Percentiles rank a stretch among this genome's conserved stretches.
Conservation (phyloP, 192 early-diverging fungal genomes). For the Umbelopsis vinacea region DNA sequence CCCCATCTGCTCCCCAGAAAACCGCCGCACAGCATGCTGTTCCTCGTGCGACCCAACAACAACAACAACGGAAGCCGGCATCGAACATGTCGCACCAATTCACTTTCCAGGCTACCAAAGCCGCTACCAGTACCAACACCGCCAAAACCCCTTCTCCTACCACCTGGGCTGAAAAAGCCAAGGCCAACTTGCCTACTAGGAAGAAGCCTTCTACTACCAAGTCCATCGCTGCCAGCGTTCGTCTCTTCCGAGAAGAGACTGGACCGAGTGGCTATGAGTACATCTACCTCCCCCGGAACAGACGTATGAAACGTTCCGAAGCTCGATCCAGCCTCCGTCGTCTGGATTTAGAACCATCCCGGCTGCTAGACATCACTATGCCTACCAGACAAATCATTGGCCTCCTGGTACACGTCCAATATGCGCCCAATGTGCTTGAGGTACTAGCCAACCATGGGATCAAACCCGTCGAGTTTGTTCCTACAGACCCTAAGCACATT, state of each 20-base stretch:
- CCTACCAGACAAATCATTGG: not conserved
- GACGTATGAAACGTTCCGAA: not conserved
- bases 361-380: not conserved
- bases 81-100: too few relatives aligned
- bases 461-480: not conserved
- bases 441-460: not conserved
- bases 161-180: too few relatives aligned
- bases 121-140: too few relatives aligned
- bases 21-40: too few relatives aligned
- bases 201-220: too few relatives aligned
- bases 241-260: not conserved
- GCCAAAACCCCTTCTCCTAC: too few relatives aligned
- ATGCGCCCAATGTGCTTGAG: not conserved
- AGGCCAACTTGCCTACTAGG: too few relatives aligned
- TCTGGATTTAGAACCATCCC: not conserved
- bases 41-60: too few relatives aligned
- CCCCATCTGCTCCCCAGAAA: too few relatives aligned
- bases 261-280: not conserved
- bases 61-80: too few relatives aligned
- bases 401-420: not conserved
- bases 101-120: too few relatives aligned
- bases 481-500: not conserved
- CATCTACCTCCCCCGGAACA: not conserved
- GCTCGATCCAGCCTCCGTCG: not conserved
- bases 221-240: not conserved